phyloP scores from a whole-genome alignment of 768 basidiomycete species.

The Rhodosporidiobolus odoratus region DNA sequence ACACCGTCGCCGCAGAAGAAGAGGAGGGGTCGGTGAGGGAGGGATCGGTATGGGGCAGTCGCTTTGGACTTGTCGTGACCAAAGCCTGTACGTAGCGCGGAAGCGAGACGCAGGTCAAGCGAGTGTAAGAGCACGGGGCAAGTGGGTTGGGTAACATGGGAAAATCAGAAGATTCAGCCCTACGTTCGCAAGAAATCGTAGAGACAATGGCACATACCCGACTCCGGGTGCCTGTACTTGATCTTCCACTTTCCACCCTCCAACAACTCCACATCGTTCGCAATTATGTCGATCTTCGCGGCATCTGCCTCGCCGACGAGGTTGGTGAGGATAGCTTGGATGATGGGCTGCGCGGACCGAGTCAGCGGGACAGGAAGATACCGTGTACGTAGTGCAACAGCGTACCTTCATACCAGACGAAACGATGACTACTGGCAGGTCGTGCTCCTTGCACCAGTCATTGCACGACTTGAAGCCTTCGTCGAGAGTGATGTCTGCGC shows the following conservation, averaged over 20 bases:
- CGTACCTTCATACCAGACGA: constrained; percentile 18
- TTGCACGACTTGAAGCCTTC: constrained; percentile 83
- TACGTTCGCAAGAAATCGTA: too few species aligned
- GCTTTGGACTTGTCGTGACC: constrained; percentile 97
- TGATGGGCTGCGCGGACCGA: constrained; percentile 60
- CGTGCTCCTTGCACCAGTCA: constrained; percentile 69
- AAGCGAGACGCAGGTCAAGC: too few species aligned
- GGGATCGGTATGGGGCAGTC: constrained; percentile 78
- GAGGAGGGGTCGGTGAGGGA: constrained; percentile 65
- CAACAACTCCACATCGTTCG: constrained; percentile 74
- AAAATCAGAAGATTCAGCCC: too few species aligned
- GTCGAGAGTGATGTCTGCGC: constrained; percentile 74
- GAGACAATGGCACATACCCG: constrained; percentile 51
- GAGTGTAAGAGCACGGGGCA: too few species aligned
- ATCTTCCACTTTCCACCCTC: constrained; percentile 63
- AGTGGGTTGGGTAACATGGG: too few species aligned
- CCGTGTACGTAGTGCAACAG: constrained; percentile 49
- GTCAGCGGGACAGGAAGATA: neutral
- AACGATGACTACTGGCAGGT: constrained; percentile 56
- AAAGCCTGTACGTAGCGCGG: constrained; percentile 51
- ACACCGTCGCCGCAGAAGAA: constrained; percentile 99
- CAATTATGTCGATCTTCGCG: constrained; percentile 75
- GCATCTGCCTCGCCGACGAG: constrained; percentile 70
- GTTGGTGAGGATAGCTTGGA: constrained; percentile 80
- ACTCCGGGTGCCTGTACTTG: constrained; percentile 79